phyloP scores from a whole-genome alignment of 805 yeast genomes.

The Maudiozyma turicensis region DNA sequence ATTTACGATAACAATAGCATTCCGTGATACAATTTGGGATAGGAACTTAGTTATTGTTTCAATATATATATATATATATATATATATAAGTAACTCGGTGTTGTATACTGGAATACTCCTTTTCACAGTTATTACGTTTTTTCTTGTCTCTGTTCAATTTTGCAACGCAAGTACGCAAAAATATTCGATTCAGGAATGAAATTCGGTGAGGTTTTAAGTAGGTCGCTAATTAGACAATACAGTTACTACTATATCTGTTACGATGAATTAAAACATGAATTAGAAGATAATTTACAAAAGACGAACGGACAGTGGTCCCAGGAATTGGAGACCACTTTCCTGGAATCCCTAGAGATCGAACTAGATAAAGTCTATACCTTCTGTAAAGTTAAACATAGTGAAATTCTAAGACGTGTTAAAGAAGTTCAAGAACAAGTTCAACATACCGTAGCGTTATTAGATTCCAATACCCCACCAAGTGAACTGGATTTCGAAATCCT shows the following conservation, averaged over 20 bases:
- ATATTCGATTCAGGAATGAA: conserved; percentile 46
- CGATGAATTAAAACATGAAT: conserved; percentile 77
- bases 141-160: too few relatives aligned
- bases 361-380: conserved; percentile 89
- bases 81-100: too few relatives aligned
- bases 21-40: too few relatives aligned
- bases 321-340: conserved; percentile 71
- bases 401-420: conserved; percentile 74
- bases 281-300: conserved; percentile 55
- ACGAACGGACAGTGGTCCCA: conserved; percentile 61
- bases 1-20: too few relatives aligned
- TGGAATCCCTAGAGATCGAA: conserved; percentile 66
- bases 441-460: conserved; percentile 50
- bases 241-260: conserved; percentile 84
- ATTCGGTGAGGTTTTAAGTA: conserved; percentile 88
- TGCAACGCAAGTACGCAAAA: neutral
- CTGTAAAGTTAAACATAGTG: conserved; percentile 79
- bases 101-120: too few relatives aligned
- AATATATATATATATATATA: too few relatives aligned
- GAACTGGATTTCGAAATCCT: conserved; percentile 64
- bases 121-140: too few relatives aligned
- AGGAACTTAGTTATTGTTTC: too few relatives aligned
- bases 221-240: conserved; percentile 83
- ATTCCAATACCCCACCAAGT: conserved; percentile 38
- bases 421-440: conserved; percentile 68